Conservation (phyloP, 1,284 basidiomycete species). For the Trichosporon sp. region DNA sequence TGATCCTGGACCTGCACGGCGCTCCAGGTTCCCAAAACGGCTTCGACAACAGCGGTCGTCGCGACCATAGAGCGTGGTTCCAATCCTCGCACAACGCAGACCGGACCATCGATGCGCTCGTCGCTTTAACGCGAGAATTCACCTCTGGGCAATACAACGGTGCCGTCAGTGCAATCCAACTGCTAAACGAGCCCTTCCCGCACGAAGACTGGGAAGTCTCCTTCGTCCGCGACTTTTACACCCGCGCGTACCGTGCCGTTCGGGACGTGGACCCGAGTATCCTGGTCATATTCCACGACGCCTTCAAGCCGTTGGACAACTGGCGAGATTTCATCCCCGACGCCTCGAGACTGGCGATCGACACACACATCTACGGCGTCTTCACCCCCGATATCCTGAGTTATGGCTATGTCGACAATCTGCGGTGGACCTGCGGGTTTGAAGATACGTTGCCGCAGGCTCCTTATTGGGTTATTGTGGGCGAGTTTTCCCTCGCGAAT, state of each 20-base stretch:
- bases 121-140: conserved; percentile 53
- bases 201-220: background rate
- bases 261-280: conserved; percentile 5
- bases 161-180: conserved; percentile 40
- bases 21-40: conserved; percentile 75
- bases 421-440: conserved; percentile 56
- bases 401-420: conserved; percentile 32
- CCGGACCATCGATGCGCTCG: conserved; percentile 65
- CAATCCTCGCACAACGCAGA: conserved; percentile 60
- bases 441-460: conserved; percentile 49
- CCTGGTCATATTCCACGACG: conserved; percentile 58
- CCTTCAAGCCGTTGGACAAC: conserved; percentile 67
- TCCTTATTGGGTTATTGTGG: conserved; percentile 63
- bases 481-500: conserved; percentile 61
- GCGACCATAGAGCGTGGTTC: conserved; percentile 65
- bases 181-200: conserved; percentile 13
- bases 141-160: conserved; percentile 28
- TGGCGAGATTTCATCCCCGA: conserved; percentile 68
- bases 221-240: conserved; percentile 52
- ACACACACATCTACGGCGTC: conserved; percentile 56
- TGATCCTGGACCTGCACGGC: conserved; percentile 64
- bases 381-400: conserved; percentile 29
- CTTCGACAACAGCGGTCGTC: conserved; percentile 77
- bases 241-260: conserved; percentile 3
- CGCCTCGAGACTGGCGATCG: conserved; percentile 29